Conservation (phyloP, 441 rosid genomes). For the Rhodomyrtus psidioides region DNA sequence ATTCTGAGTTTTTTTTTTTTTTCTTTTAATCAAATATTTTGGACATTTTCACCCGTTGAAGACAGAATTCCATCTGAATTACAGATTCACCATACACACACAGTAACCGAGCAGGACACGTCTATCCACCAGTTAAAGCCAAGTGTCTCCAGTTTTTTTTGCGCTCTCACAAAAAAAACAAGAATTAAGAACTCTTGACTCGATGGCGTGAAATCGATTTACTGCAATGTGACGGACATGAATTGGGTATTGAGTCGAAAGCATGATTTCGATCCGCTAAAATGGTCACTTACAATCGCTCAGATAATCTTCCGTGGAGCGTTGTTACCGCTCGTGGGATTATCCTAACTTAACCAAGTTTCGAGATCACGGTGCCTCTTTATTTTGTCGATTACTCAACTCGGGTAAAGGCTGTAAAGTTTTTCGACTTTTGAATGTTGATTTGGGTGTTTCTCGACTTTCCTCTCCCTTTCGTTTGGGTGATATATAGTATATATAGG, state of each 20-base stretch:
- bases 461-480: neutral
- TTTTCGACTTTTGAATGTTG: neutral
- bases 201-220: neutral
- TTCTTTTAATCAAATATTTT: neutral
- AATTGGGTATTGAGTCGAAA: neutral
- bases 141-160: neutral
- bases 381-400: neutral
- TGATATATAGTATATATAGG: neutral
- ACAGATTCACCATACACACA: neutral
- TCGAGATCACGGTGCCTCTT: neutral
- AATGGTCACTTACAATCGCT: neutral
- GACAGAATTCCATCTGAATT: neutral
- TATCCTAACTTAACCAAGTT: neutral
- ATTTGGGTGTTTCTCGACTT: neutral
- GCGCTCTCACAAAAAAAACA: neutral
- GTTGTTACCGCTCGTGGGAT: neutral
- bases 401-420: neutral
- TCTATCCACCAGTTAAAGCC: neutral
- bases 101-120: neutral
- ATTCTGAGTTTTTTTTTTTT: neutral
- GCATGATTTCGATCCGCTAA: neutral
- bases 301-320: neutral
- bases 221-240: fast-evolving
- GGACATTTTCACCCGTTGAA: neutral
- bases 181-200: neutral